Evolutionary conservation across 2,329 filamentous ascomycete genomes (phyloP), one percentile per base, ranked within the genome.

Genomic region (Nigrospora oryzae): DNA sequence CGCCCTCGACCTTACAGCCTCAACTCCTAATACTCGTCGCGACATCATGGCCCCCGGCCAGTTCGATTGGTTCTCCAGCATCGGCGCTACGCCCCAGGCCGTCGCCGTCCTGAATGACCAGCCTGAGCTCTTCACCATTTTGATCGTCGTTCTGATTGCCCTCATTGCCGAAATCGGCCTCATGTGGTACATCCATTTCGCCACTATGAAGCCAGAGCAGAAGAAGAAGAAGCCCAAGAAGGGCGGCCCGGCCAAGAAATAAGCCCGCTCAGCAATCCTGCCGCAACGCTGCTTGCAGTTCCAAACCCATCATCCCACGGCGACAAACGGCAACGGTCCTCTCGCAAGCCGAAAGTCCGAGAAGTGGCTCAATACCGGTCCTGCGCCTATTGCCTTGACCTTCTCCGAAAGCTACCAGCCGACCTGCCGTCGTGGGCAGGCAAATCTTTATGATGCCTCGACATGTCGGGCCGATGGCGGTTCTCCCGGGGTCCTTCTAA

Each of bases 21-120:
- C 37, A 34, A 15, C 42, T 37, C 19, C 28, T 41, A 41, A 42
- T 45, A 44, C 33, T n/a, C 11, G n/a, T n/a, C n/a, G n/a, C 37
- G 15, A 28, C 41, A 42, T n/a, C 38, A 47, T 47, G 46, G 42
- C 46, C 34, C 40, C 37, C 66, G 74, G 70, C 49, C 67, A 75
- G 58, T 81, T 80, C 58, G 73, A 73, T 59, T 81, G 73, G 68
- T 72, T 81, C 52, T 56, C 56, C 54, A 69, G 64, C 47, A 71
- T 81, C 53, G 77, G 77, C 60, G 77, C 77, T 40, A 80, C 77
- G 15, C 65, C 68, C 33, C 63, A 78, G 58, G 77, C 76, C 52
- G 74, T 81, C 54, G 75, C 74, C 51, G 70, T 73, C 43, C 67
- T 81, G 58, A 80, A 81, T 64, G 75, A 81, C 55, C 77, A 81